phyloP scores from a whole-genome alignment of 164 flowering plant species.

The Warburgia ugandensis region DNA sequence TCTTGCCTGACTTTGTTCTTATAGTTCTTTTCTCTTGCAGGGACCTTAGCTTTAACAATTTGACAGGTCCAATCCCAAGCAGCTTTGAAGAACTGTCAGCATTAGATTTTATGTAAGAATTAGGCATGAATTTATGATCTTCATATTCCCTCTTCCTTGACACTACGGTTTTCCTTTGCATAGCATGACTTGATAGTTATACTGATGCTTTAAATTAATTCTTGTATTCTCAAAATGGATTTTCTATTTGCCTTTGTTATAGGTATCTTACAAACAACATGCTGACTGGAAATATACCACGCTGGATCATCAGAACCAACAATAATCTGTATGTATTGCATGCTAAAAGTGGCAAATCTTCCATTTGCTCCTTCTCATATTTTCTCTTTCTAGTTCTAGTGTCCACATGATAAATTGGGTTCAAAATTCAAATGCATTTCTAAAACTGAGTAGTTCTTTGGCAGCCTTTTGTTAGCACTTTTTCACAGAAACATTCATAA shows the following conservation, averaged over 20 bases:
- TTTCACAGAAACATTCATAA: not conserved
- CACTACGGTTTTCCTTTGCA: not conserved
- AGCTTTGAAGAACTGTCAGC: conserved; percentile 7
- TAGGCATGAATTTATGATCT: too few relatives aligned
- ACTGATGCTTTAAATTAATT: too few relatives aligned
- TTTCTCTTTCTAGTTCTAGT: not conserved
- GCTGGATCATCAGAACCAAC: conserved; percentile 33
- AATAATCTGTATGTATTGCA: conserved; percentile 39
- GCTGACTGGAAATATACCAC: conserved; percentile 47
- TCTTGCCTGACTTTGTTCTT: not conserved
- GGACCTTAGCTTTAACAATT: conserved; percentile 66
- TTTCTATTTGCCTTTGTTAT: too few relatives aligned
- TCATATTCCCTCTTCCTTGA: not conserved
- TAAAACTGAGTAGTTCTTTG: too few relatives aligned
- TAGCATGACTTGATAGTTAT: too few relatives aligned
- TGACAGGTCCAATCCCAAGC: conserved; percentile 56
- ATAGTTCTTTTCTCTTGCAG: conserved; percentile 20
- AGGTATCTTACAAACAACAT: conserved; percentile 70
- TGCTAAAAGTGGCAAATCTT: too few relatives aligned
- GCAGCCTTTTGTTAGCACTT: not conserved
- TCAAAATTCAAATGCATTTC: not conserved
- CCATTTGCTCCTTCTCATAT: too few relatives aligned
- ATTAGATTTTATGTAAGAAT: conserved; percentile 23
- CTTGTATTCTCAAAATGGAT: not conserved
- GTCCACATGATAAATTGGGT: not conserved